These are phyloP conservation scores for Naganishia liquefaciens DNA, from an alignment of 1,284 basidiomycete genomes.

Conservation along the genomic window DNA sequence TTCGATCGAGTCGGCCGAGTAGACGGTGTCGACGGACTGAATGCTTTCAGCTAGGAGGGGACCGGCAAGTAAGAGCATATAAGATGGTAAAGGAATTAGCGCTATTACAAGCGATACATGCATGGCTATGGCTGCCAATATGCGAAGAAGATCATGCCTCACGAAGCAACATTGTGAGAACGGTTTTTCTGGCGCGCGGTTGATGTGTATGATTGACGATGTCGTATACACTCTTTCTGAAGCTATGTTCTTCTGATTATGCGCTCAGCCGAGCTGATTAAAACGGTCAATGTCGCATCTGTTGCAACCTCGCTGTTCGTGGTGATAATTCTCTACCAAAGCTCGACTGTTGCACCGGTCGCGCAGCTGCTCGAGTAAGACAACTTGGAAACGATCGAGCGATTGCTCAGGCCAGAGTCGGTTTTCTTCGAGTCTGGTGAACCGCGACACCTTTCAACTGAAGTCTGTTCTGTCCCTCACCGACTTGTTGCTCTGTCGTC, in stretches of 20 bases:
- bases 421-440: not conserved
- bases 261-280: too few species aligned
- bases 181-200: not conserved
- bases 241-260: too few species aligned
- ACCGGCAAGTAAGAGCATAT: not conserved
- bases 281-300: too few species aligned
- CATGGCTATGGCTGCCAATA: not conserved
- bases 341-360: too few species aligned
- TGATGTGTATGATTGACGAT: too few species aligned
- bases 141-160: not conserved
- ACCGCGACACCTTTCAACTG: not conserved
- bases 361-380: too few species aligned
- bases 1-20: slow-evolving; percentile 86
- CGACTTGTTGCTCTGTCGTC: not conserved
- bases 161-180: slow-evolving; percentile 3
- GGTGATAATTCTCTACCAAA: too few species aligned
- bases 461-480: not conserved
- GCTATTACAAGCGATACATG: not conserved
- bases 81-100: not conserved
- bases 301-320: too few species aligned
- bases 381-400: not conserved
- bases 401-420: not conserved
- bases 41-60: slow-evolving; percentile 31
- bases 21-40: slow-evolving; percentile 64
- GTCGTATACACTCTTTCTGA: too few species aligned